Evolutionary conservation across 2,329 filamentous ascomycete species (phyloP), one percentile per base, ranked within the genome.

Genomic region (Aspergillus pseudoglaucus): DNA sequence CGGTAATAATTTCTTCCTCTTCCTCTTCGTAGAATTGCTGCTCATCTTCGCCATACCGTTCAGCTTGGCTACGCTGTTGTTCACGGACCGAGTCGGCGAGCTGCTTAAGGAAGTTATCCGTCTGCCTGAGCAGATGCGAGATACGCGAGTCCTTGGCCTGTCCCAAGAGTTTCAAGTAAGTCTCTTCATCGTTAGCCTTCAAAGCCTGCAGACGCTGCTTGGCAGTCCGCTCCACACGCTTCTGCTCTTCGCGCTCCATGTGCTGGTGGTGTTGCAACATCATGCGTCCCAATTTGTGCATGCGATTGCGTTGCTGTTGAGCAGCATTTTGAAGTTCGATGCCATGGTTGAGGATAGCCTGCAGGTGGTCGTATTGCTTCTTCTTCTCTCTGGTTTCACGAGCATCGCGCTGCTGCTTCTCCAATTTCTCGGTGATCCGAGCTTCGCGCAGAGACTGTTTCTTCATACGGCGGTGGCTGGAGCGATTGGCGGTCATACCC

Each of bases 61-160:
- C 83, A 27, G 82, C 84, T 38, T 87, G 84, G 63, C 84, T 87
- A 45, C 90, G 85, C 68, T 98, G 93, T 69, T 98, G 93, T 48
- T 85, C 84, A 67, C 94, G 93, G 65, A 98, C 93, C 14, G 93
- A 97, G 2, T 88, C 85, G 43, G 94, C 90, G 52, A 98, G 85
- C 70, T 97, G 91, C 59, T 90, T 87, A 73, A 98, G 79, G 83
- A 98, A 98, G 46, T 90, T 90, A 68, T 98, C 91, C 45, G 93
- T 98, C 73, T 98, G 93, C 65, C 88, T 89, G 59, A 98, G 85
- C 63, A 98, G 75, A 68, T 98, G 93, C 7, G 93, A 95, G 56
- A 98, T 98, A 84, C 93, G 91, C 35, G 91, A 97, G 75, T 98
- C 93, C 77, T 98, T 98, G 62, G 93, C 93, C 71, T 98, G 91